Conservation (phyloP, 805 yeast genomes). For the Metschnikowia similis region DNA sequence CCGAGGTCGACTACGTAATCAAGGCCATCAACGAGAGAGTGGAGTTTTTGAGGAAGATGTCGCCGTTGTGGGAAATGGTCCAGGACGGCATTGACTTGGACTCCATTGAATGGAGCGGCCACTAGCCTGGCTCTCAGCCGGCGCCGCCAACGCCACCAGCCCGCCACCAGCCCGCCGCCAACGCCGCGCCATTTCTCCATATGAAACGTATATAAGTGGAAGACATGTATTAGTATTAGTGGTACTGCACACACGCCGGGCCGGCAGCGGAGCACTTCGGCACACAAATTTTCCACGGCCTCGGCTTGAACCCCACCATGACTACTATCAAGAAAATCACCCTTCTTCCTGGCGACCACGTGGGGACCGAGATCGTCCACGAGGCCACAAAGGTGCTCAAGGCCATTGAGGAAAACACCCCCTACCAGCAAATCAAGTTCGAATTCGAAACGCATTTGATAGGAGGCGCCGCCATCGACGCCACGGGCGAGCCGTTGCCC, state of each 20-base stretch:
- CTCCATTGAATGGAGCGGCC: constrained; percentile 97
- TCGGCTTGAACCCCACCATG: constrained; percentile 2
- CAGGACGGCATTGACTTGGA: constrained; percentile 95
- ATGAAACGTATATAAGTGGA: no score
- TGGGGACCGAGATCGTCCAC: constrained; percentile 81
- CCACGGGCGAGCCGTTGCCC: constrained; percentile 88
- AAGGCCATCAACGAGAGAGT: constrained; percentile 87
- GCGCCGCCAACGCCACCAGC: neutral
- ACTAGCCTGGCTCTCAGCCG: constrained; percentile 43
- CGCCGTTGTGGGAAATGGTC: constrained; percentile 99
- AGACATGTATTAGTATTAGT: neutral
- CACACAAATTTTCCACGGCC: constrained; percentile 1
- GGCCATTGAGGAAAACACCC: constrained; percentile 58
- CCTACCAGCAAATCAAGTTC: constrained; percentile 49
- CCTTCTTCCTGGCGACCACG: constrained; percentile 94
- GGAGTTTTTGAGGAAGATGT: constrained; percentile 81
- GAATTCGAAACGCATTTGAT: constrained; percentile 80
- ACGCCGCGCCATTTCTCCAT: no score
- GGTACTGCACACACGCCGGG: neutral
- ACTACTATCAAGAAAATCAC: constrained; percentile 62
- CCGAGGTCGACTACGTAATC: constrained; percentile 89
- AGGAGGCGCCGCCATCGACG: constrained; percentile 98
- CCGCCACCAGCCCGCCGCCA: no score
- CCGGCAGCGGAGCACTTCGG: neutral
- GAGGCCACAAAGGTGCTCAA: constrained; percentile 91